These are phyloP conservation scores for Blastocystis sp. DNA, from an alignment of 352 stramenopile genomes.

Conservation along the genomic window DNA sequence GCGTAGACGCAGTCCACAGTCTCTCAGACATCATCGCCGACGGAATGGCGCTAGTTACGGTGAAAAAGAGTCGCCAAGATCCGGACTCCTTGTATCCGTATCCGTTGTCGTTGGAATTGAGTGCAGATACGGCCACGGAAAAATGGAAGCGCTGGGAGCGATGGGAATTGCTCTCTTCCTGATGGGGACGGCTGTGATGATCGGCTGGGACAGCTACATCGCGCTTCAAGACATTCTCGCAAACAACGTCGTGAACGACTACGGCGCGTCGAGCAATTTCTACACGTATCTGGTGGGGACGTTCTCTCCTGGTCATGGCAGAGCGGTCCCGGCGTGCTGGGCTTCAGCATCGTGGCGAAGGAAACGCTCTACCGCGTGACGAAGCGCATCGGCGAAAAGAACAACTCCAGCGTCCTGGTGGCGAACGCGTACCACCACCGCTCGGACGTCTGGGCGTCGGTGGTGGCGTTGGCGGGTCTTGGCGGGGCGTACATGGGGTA, in stretches of 20 bases:
- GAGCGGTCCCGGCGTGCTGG: conserved; percentile 32
- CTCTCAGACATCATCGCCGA: conserved; percentile 25
- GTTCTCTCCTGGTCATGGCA: neutral
- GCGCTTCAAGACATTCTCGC: neutral
- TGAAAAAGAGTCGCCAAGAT: conserved; percentile 23
- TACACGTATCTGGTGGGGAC: neutral
- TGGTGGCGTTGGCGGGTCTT: conserved; percentile 16
- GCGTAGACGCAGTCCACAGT: conserved; percentile 15
- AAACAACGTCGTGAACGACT: conserved; percentile 10
- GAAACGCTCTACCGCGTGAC: conserved; percentile 36
- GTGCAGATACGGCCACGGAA: conserved; percentile 20
- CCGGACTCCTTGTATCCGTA: conserved; percentile 5
- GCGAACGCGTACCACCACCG: conserved; percentile 46
- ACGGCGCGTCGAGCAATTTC: neutral
- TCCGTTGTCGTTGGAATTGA: neutral
- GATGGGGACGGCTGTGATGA: neutral
- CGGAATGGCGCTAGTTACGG: neutral
- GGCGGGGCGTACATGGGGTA: conserved; percentile 5
- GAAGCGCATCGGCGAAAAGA: conserved; percentile 24
- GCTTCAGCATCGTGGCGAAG: neutral
- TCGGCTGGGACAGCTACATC: neutral
- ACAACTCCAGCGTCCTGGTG: conserved; percentile 6
- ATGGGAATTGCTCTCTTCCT: conserved; percentile 34
- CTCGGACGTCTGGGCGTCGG: conserved; percentile 21
- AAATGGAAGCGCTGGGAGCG: conserved; percentile 3